A percentile compares a stretch with the other conserved stretches of the same genome.
phyloP scores from a whole-genome alignment of 2,329 filamentous ascomycete species.

The Beauveria sp. region DNA sequence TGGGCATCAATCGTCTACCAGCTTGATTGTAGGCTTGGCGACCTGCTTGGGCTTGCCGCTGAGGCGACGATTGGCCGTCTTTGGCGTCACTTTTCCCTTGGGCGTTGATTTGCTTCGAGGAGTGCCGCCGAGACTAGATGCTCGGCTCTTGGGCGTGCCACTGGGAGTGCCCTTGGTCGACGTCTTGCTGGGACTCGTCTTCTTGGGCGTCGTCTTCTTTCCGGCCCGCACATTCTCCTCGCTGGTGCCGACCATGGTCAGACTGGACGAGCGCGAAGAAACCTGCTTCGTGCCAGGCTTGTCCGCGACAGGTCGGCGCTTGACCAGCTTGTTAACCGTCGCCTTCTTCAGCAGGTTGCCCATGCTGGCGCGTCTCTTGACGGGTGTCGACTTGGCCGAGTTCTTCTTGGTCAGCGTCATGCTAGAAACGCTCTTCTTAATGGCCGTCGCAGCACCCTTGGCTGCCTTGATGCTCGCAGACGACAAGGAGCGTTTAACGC shows the following conservation, averaged over 20 bases:
- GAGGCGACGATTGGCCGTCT: conserved; percentile 10
- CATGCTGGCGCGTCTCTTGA: conserved; percentile 20
- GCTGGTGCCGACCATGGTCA: conserved; percentile 14
- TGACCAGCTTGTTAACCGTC: conserved; percentile 15
- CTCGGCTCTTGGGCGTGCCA: conserved; percentile 12
- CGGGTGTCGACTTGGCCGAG: conserved; percentile 18
- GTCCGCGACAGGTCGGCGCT: background rate
- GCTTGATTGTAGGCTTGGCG: conserved; percentile 7
- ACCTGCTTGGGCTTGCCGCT: conserved; percentile 6
- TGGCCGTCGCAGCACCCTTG: conserved; percentile 28
- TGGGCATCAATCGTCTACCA: background rate
- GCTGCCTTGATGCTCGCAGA: conserved; percentile 27
- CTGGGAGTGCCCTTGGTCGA: conserved; percentile 14
- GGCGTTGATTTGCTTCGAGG: conserved; percentile 9
- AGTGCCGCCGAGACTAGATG: background rate
- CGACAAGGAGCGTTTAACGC: conserved; percentile 28
- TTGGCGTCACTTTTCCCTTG: conserved; percentile 11
- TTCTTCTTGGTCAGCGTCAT: conserved; percentile 24
- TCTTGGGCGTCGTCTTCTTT: conserved; percentile 8
- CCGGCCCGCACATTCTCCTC: conserved; percentile 12
- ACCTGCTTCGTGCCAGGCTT: background rate
- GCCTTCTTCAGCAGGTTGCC: conserved; percentile 23
- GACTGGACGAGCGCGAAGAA: conserved; percentile 16
- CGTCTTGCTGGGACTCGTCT: conserved; percentile 3
- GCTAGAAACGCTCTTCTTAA: conserved; percentile 30